Percentiles rank a stretch among this genome's conserved stretches.
phyloP scores from a whole-genome alignment of 75 land plant genomes.

The Pinus taeda region DNA sequence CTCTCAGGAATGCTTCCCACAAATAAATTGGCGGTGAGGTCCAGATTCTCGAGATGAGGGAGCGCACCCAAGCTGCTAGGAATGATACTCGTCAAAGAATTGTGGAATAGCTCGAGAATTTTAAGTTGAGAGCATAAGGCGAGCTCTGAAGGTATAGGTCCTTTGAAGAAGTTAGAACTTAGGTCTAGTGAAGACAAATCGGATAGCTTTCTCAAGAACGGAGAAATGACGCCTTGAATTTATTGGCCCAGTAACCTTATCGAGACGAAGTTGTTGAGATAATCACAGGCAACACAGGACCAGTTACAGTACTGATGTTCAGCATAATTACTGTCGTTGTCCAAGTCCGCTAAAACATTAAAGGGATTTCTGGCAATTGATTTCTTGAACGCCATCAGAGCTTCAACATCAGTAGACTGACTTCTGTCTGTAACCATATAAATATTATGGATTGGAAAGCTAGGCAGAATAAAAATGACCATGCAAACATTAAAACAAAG shows the following conservation, averaged over 20 bases:
- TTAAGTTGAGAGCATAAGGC: conserved; percentile 27
- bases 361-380: conserved; percentile 37
- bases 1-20: conserved; percentile 42
- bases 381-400: conserved; percentile 39
- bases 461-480: no score
- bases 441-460: no score
- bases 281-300: conserved; percentile 48
- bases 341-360: conserved; percentile 44
- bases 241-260: conserved; percentile 14
- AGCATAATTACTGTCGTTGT: neutral
- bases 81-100: conserved; percentile 52
- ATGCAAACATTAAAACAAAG: no score
- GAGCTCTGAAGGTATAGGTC: conserved; percentile 41
- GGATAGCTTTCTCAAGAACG: conserved; percentile 53
- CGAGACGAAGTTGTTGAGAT: conserved; percentile 9
- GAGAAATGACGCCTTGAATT: conserved; percentile 55
- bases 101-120: conserved; percentile 32
- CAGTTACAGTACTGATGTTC: conserved; percentile 49
- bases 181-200: conserved; percentile 57
- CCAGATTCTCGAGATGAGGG: conserved; percentile 25
- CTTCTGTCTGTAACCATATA: no score
- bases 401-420: neutral
- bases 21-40: conserved; percentile 37
- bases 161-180: conserved; percentile 30
- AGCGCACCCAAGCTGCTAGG: conserved; percentile 52